Percentiles rank a stretch among this genome's conserved stretches.
These are phyloP conservation scores for Marasmius sp. DNA, from an alignment of 1,284 basidiomycete genomes.

Conservation along the genomic window DNA sequence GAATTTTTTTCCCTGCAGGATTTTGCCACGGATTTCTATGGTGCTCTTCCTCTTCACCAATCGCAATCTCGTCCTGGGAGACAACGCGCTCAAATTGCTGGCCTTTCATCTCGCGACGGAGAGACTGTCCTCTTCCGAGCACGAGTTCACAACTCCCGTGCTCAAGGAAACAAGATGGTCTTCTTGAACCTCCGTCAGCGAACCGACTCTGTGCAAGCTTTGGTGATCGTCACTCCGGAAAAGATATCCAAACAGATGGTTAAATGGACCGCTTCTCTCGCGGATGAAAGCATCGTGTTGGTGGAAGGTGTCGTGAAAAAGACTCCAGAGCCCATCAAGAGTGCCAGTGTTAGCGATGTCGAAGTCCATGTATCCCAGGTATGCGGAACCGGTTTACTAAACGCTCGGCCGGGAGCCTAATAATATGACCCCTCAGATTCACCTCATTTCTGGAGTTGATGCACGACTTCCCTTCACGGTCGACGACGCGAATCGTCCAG, in stretches of 20 bases:
- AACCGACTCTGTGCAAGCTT: constrained; percentile 86
- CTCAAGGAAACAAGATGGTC: constrained; percentile 92
- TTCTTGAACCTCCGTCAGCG: constrained; percentile 93
- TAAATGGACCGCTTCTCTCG: constrained; percentile 84
- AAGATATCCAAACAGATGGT: constrained; percentile 97
- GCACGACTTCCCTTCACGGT: constrained; percentile 86
- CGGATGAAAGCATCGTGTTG: constrained; percentile 90
- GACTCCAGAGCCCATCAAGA: constrained; percentile 88
- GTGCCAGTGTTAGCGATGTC: constrained; percentile 84
- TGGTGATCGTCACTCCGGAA: constrained; percentile 76
- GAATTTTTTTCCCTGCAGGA: constrained; percentile 50
- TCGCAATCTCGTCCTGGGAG: constrained; percentile 70
- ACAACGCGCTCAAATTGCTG: constrained; percentile 60
- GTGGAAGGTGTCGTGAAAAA: constrained; percentile 84
- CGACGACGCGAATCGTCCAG: constrained; percentile 89
- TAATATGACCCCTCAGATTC: constrained; percentile 57
- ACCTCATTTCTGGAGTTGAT: constrained; percentile 80
- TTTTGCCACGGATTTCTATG: constrained; percentile 86
- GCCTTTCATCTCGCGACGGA: constrained; percentile 73
- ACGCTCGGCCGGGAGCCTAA: constrained; percentile 2
- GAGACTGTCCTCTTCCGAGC: constrained; percentile 85
- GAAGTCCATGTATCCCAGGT: constrained; percentile 89
- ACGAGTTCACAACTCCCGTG: constrained; percentile 89
- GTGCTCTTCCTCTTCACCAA: constrained; percentile 89
- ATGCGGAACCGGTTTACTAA: constrained; percentile 11